Evolutionary conservation across 1,139 yeast species (phyloP).

Genomic region (Geotrichum fermentans): DNA sequence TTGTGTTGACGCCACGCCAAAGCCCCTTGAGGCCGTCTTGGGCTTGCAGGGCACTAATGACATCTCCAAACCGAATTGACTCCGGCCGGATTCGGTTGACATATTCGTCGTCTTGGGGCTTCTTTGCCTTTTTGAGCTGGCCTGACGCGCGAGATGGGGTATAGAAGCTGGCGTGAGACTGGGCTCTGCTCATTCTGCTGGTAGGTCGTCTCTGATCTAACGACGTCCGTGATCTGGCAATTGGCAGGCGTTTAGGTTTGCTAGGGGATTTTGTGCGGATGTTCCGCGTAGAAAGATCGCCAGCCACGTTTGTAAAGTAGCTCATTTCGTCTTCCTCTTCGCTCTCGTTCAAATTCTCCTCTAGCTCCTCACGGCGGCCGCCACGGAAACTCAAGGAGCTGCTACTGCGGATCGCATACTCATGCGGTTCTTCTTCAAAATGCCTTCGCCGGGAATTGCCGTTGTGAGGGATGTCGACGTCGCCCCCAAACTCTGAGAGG

Average conservation of each 20-base stretch:
- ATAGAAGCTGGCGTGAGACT: not conserved
- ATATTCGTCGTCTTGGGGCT: constrained; percentile 14
- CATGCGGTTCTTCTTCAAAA: constrained; percentile 9
- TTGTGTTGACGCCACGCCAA: constrained; percentile 82
- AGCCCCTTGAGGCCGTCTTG: constrained; percentile 81
- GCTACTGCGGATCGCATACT: constrained; percentile 19
- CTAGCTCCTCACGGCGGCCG: constrained; percentile 12
- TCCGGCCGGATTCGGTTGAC: constrained; percentile 48
- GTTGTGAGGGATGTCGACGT: constrained; percentile 24
- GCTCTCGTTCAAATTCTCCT: constrained; percentile 23
- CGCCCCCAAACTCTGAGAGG: constrained; percentile 42
- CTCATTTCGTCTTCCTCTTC: constrained; percentile 40
- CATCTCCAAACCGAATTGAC: constrained; percentile 64
- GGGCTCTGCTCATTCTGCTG: constrained; percentile 1
- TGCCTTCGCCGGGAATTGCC: not conserved
- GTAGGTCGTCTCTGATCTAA: constrained; percentile 1
- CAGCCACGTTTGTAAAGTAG: constrained; percentile 45
- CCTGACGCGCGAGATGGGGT: not conserved
- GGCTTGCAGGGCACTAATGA: constrained; percentile 61
- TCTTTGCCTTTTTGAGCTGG: not conserved
- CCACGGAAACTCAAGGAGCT: constrained; percentile 18
- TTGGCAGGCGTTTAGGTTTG: constrained; percentile 22
- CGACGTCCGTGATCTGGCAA: not conserved
- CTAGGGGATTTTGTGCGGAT: constrained; percentile 20
- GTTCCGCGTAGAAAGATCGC: constrained; percentile 21